Evolutionary conservation across 306 rosid species (phyloP).

Genomic region (Ziziphus jujuba): DNA sequence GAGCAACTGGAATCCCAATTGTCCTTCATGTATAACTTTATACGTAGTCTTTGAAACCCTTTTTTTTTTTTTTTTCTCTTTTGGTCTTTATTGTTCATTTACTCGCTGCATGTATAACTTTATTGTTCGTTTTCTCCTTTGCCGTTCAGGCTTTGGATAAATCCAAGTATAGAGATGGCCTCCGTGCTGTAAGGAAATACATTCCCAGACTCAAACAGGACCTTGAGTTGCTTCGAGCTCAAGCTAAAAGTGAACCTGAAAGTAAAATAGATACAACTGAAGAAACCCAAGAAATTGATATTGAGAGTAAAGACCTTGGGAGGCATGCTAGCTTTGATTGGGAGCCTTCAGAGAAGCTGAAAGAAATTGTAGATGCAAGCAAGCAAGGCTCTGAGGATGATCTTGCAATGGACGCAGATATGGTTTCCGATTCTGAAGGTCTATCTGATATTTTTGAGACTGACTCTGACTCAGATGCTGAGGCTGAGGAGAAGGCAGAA

Average conservation of each 20-base stretch:
- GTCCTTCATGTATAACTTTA: background rate
- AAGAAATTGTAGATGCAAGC: conserved; percentile 34
- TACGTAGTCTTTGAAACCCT: background rate
- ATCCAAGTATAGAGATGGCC: conserved; percentile 85
- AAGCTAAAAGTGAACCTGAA: conserved; percentile 40
- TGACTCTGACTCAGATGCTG: conserved; percentile 63
- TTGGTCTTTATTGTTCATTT: conserved; percentile 5
- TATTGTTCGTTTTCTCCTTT: conserved; percentile 9
- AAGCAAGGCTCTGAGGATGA: conserved; percentile 43
- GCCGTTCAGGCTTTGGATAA: conserved; percentile 83
- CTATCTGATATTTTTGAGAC: conserved; percentile 76
- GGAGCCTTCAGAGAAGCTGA: conserved; percentile 36
- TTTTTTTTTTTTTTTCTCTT: too few relatives aligned
- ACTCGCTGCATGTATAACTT: background rate
- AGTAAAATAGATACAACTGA: conserved; percentile 34
- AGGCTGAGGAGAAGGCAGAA: conserved; percentile 40
- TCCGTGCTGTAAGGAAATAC: conserved; percentile 75
- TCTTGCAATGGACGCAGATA: conserved; percentile 38
- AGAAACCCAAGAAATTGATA: conserved; percentile 39
- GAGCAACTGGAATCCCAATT: background rate
- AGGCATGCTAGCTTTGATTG: conserved; percentile 35
- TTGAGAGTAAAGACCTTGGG: conserved; percentile 26
- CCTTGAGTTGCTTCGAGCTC: conserved; percentile 75
- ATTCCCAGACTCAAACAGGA: conserved; percentile 83
- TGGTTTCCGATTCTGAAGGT: conserved; percentile 57